These are phyloP conservation scores for Nannizzia gypsea DNA, from an alignment of 2,329 filamentous ascomycete species.

Conservation along the genomic window DNA sequence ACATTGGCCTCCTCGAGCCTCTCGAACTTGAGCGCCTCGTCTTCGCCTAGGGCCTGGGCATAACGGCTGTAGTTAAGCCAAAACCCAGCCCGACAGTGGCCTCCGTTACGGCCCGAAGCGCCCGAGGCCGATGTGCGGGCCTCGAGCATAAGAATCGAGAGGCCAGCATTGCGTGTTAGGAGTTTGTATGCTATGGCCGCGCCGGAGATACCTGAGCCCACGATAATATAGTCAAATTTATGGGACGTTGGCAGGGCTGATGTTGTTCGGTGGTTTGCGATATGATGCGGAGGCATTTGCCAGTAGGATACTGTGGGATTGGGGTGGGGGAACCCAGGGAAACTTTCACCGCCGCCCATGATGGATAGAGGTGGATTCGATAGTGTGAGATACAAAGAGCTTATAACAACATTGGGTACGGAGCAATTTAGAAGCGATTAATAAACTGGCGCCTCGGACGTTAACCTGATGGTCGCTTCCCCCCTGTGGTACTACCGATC, in stretches of 20 bases:
- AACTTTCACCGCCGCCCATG: background rate
- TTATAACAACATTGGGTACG: no score
- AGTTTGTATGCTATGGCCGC: background rate
- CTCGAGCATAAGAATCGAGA: background rate
- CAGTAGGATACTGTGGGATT: background rate
- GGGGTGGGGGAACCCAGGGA: background rate
- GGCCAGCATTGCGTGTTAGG: background rate
- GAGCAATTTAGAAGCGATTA: no score
- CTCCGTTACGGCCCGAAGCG: background rate
- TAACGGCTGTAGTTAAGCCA: background rate
- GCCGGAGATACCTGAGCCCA: background rate
- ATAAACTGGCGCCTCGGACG: no score
- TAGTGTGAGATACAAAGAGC: background rate
- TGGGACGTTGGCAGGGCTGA: background rate
- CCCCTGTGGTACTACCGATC: no score
- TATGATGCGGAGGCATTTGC: background rate
- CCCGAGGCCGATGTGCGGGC: background rate
- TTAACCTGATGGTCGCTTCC: no score
- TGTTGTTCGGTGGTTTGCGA: background rate
- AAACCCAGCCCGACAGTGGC: background rate
- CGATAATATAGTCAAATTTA: background rate
- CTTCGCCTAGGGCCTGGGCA: background rate
- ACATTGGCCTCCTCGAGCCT: background rate
- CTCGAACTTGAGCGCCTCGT: slow-evolving; percentile 2
- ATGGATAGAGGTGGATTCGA: background rate